phyloP scores from a whole-genome alignment of 2,329 filamentous ascomycete genomes.

The Ophiocordyceps sinensis region DNA sequence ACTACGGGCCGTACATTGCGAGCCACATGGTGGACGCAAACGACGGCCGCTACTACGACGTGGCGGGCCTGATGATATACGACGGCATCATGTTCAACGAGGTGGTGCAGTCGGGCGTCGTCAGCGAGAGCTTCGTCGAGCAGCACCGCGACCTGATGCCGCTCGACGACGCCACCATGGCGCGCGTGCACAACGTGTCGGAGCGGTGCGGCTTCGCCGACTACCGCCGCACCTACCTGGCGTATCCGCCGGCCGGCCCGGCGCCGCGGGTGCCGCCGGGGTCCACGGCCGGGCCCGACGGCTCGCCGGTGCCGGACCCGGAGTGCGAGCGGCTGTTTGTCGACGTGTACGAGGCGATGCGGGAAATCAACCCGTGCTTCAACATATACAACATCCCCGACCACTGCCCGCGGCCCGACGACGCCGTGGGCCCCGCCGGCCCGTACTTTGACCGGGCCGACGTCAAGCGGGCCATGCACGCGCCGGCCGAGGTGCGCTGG shows the following conservation, averaged over 20 bases:
- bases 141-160: slow-evolving; percentile 45
- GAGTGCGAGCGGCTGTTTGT: slow-evolving; percentile 44
- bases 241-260: slow-evolving; percentile 51
- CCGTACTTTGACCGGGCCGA: slow-evolving; percentile 60
- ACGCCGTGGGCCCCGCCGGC: slow-evolving; percentile 57
- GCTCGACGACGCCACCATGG: slow-evolving; percentile 45
- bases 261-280: slow-evolving; percentile 37
- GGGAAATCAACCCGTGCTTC: slow-evolving; percentile 60
- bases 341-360: slow-evolving; percentile 37
- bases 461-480: slow-evolving; percentile 55
- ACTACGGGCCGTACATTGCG: slow-evolving; percentile 57
- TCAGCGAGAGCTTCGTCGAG: slow-evolving; percentile 44
- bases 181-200: slow-evolving; percentile 33
- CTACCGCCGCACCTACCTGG: slow-evolving; percentile 45
- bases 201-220: slow-evolving; percentile 47
- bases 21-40: slow-evolving; percentile 56
- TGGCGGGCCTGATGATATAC: slow-evolving; percentile 57
- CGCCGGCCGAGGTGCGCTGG: slow-evolving; percentile 25
- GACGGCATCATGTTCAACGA: slow-evolving; percentile 50
- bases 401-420: slow-evolving; percentile 56
- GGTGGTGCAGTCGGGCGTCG: slow-evolving; percentile 26
- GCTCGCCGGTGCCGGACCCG: slow-evolving; percentile 15
- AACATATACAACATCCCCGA: slow-evolving; percentile 60
- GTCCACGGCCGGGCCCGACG: slow-evolving; percentile 13
- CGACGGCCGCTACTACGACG: slow-evolving; percentile 51